A percentile compares a stretch with the other conserved stretches of the same genome.
Conservation (phyloP, 306 rosid genomes). For the Trifolium dubium region DNA sequence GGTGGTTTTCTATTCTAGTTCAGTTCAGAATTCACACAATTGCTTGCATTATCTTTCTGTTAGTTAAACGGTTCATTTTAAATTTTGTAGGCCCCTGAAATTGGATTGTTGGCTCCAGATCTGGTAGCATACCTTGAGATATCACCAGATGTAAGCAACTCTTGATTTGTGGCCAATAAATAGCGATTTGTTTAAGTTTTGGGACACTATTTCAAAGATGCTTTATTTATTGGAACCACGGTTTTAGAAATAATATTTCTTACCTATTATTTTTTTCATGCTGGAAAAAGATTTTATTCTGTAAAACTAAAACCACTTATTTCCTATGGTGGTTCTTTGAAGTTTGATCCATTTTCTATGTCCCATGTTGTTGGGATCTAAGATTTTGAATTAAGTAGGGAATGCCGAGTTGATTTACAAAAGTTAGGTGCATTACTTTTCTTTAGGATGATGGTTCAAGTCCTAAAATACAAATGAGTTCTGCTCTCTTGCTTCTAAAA, state of each 20-base stretch:
- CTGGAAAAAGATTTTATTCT: not conserved
- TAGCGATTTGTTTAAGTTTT: conserved; percentile 19
- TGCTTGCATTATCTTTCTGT: conserved; percentile 9
- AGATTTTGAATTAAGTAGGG: not conserved
- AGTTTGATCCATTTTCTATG: no score
- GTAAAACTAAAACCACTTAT: no score
- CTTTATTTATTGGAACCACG: no score
- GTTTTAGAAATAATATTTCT: no score
- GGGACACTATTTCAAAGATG: conserved; percentile 7
- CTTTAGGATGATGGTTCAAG: not conserved
- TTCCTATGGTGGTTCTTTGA: no score
- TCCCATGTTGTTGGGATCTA: not conserved
- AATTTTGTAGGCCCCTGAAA: conserved; percentile 81
- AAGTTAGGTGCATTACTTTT: conserved; percentile 2
- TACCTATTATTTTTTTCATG: conserved; percentile 18
- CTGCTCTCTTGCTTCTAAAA: conserved; percentile 13
- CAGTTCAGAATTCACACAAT: conserved; percentile 16
- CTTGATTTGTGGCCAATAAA: conserved; percentile 15
- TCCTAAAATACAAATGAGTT: conserved; percentile 12
- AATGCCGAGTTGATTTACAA: not conserved
- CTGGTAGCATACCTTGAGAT: conserved; percentile 79
- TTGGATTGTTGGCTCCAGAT: conserved; percentile 86
- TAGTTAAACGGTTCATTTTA: conserved; percentile 22
- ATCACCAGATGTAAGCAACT: conserved; percentile 74
- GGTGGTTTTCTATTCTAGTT: not conserved